Evolutionary conservation across 257 asterid species (phyloP).

Genomic region (Penstemon davidsonii): DNA sequence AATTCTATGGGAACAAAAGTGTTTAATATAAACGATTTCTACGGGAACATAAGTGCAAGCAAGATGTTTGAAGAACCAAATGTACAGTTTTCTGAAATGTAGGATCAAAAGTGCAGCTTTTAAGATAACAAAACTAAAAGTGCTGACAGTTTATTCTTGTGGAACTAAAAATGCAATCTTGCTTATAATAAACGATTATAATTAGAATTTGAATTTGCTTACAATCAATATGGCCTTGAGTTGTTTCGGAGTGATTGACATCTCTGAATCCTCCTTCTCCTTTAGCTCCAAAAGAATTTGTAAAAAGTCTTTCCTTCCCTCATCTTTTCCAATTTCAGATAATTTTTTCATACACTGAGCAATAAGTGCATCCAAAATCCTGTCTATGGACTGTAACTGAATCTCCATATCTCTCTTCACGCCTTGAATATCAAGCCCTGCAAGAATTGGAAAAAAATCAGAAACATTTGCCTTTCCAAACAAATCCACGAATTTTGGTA

Average conservation of each 20-base stretch:
- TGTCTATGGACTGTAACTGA: background rate
- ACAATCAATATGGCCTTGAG: constrained; percentile 12
- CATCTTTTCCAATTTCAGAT: background rate
- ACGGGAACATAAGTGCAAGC: too few relatives aligned
- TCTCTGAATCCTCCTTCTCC: constrained; percentile 4
- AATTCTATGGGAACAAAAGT: background rate
- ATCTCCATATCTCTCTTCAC: background rate
- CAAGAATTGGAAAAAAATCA: constrained; percentile 1
- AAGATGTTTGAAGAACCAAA: too few relatives aligned
- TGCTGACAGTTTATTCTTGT: too few relatives aligned
- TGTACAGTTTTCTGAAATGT: too few relatives aligned
- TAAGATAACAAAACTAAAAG: background rate
- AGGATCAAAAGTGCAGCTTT: too few relatives aligned
- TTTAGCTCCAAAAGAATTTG: background rate
- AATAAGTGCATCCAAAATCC: background rate
- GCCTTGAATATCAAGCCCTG: constrained; percentile 15
- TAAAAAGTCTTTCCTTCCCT: constrained; percentile 5
- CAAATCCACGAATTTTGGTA: background rate
- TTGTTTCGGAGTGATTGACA: background rate
- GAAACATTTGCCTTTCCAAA: background rate
- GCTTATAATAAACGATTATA: too few relatives aligned
- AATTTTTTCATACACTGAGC: background rate
- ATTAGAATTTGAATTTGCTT: background rate
- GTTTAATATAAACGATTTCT: too few relatives aligned
- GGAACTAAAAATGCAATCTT: too few relatives aligned